Base-by-base conservation (phyloP, 2,329 filamentous ascomycete genomes). In the Bipolaris sorokiniana region DNA sequence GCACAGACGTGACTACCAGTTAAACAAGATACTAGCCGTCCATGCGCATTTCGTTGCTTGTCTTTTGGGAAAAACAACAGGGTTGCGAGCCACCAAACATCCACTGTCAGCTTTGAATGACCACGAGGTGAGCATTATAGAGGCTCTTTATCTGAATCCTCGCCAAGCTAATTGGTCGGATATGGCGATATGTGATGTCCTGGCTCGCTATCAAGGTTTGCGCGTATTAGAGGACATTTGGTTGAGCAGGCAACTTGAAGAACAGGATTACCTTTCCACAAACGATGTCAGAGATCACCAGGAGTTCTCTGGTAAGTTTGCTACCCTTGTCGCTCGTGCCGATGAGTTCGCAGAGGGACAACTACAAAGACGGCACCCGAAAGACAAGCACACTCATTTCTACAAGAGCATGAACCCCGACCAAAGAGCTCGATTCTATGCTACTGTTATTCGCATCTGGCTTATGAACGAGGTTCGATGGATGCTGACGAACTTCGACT, bases 171-270 rank as follows among this genome's bases (percentile, higher is more conserved):
- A 54, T 23, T 50, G 65, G n/a, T 56, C 63, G 10, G 58, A 70
- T 20, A 26, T 45, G 6, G 23, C 44, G 7, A 47, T 71, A 10
- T 57, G 63, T 38, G 67, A 70, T 1, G 64, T 71, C 11, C 22
- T 72, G 10, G 61, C 67, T 31, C 58, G 68, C 5, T 73, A 67
- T 41, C 64, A 72, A 52, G 65, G 68, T 1, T 34, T 72, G 11
- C 59, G 61, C 11, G 38, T 64, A 2, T 33, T 72, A 11, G 64
- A 70, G 51, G 40, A 63, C 23, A 23, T 66, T 9, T 72, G 68
- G 62, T 57, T 71, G 36, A 38, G 47, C 22, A 57, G 63, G 34
- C 58, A 67, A 38, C 52, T 69, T 3, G 47, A 49, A 31, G 46
- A 46, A 16, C 10, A 50, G 5, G 67, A 67, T 46, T 61, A 61